Evolutionary conservation across 106 monocot species (phyloP), one percentile per base, ranked within the genome.

Genomic region (Dioscorea alata): DNA sequence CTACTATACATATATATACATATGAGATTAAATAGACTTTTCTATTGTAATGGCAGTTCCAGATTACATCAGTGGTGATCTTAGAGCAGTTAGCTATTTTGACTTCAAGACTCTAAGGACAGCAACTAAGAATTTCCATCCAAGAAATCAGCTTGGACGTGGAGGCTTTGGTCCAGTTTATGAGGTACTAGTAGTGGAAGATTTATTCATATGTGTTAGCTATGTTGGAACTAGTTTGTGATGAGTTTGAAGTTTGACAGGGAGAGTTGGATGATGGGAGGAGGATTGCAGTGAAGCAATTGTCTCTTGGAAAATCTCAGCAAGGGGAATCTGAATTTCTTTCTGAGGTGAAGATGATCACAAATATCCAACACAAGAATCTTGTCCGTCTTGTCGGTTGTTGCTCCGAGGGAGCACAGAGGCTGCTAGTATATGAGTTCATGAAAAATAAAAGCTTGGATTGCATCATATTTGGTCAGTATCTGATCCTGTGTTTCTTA

Each of bases 301-400:
- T 84, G 56, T 79, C 49, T 28, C 25, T 83, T 32, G 80, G 73
- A 24, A 84, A 76, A 61, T 84, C 80, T 67, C 49, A 52, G 66
- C 84, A 84, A 70, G 84, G 84, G 25, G 84, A 84, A 33, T 65
- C 65, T 57, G 80, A 84, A 62, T 84, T 84, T 74, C 84, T 84
- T 57, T 57, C 67, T 23, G 80, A 84, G 63, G 84, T 84, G 16
- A 73, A 66, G 57, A 80, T 76, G 84, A 69, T 84, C 33, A 76
- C 84, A 7, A 80, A 73, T 69, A 84, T 84, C 57, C 84, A 80
- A 66, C 84, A 84, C 70, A 84, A 80, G 61, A 83, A 83, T 60
- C 57, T 83, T 33, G 79, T 83, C 72, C 71, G 75, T 23, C 75
- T 83, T 19, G 50, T 84, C 17, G 84, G 84, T 0, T 84, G 80